These are phyloP conservation scores for Citrus medica DNA, from an alignment of 345 rosid species.

Conservation along the genomic window DNA sequence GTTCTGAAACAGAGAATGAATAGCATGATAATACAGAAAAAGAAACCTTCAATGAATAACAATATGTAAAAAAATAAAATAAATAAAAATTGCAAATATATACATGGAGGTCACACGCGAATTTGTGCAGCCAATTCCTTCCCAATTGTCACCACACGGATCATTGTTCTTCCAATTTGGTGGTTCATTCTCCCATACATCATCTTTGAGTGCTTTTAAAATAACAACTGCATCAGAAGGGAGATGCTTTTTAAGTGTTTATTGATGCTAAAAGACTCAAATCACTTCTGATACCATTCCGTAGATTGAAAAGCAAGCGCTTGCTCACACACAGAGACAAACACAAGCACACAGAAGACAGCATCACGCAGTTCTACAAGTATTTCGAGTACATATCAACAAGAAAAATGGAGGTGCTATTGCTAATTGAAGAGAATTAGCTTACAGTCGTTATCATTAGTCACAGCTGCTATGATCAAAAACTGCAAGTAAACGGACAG, in stretches of 20 bases:
- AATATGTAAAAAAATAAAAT: neutral
- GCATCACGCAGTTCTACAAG: neutral
- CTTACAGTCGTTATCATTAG: neutral
- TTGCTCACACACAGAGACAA: neutral
- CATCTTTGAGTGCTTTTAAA: constrained; percentile 31
- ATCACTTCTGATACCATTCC: no score
- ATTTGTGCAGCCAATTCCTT: constrained; percentile 34
- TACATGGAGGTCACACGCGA: constrained; percentile 46
- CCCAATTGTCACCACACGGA: constrained; percentile 48
- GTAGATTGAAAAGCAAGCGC: neutral
- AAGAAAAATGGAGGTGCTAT: neutral
- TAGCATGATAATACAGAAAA: neutral
- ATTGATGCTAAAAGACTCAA: neutral
- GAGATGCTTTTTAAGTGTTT: neutral
- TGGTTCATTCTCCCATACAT: constrained; percentile 35
- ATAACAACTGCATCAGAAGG: constrained; percentile 24
- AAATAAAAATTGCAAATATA: neutral
- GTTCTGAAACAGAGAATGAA: constrained; percentile 42
- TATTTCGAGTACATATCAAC: neutral
- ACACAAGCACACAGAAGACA: neutral
- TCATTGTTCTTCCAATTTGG: constrained; percentile 42
- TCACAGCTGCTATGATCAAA: constrained; percentile 6
- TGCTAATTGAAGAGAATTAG: neutral
- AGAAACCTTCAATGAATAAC: neutral
- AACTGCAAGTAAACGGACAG: constrained; percentile 1